Evolutionary conservation across 495 filamentous ascomycete genomes (phyloP).

Genomic region (Beverwykella pulmonaria): DNA sequence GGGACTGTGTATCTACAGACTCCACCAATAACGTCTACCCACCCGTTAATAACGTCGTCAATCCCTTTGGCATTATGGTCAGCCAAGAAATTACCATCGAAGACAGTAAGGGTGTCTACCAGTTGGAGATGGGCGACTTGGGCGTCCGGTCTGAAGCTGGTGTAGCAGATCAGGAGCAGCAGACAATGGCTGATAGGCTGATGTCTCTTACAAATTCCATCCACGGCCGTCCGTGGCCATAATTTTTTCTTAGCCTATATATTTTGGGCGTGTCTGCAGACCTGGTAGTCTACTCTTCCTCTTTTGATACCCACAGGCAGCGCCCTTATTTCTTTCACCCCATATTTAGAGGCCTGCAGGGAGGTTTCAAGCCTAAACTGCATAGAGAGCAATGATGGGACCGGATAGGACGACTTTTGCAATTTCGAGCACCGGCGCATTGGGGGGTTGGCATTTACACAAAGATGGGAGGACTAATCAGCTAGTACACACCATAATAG

Average conservation of each 20-base stretch:
- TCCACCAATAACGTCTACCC: conserved; percentile 53
- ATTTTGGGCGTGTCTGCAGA: background rate
- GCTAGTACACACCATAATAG: background rate
- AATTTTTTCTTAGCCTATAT: background rate
- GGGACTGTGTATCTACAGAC: conserved; percentile 45
- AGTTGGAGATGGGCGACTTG: conserved; percentile 38
- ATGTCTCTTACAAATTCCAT: conserved; percentile 38
- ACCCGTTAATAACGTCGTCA: conserved; percentile 54
- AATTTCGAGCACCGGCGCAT: too few relatives aligned
- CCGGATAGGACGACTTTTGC: too few relatives aligned
- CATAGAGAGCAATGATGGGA: background rate
- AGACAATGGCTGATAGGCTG: conserved; percentile 45
- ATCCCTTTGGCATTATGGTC: conserved; percentile 50
- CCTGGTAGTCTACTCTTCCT: background rate
- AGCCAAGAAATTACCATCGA: conserved; percentile 46
- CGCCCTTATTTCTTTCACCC: background rate
- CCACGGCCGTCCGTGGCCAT: conserved; percentile 18
- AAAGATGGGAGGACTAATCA: too few relatives aligned
- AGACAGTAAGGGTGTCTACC: conserved; percentile 14
- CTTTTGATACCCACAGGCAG: background rate
- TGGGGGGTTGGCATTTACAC: too few relatives aligned
- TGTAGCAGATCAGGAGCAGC: conserved; percentile 38
- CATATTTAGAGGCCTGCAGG: background rate
- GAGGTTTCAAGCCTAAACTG: background rate
- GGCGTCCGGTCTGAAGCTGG: conserved; percentile 28